These are phyloP conservation scores for Citrus inodora DNA, from an alignment of 345 rosid species.

Conservation along the genomic window DNA sequence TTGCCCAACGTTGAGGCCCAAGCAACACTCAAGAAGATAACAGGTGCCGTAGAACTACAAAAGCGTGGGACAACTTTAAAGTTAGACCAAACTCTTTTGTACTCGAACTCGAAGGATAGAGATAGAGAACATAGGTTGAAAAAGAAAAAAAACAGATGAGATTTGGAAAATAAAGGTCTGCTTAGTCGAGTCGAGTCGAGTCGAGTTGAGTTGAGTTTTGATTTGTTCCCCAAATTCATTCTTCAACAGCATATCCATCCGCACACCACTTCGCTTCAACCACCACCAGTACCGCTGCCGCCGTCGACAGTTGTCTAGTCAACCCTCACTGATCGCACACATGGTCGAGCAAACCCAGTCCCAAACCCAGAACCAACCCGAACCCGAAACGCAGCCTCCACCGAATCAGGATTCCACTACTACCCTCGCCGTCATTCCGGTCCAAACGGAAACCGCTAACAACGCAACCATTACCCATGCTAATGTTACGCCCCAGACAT, in stretches of 20 bases:
- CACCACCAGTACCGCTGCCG: neutral
- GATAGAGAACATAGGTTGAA: too few relatives aligned
- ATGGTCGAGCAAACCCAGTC: conserved; percentile 70
- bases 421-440: conserved; percentile 20
- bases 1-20: neutral
- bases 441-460: conserved; percentile 21
- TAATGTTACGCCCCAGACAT: conserved; percentile 21
- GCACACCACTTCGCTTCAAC: neutral
- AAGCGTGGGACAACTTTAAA: neutral
- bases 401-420: conserved; percentile 22
- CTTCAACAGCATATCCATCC: neutral
- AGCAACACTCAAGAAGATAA: too few relatives aligned
- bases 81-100: neutral
- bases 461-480: conserved; percentile 20
- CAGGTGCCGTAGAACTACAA: neutral
- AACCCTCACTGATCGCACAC: conserved; percentile 21
- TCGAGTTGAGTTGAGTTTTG: too few relatives aligned
- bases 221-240: neutral
- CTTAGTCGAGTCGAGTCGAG: too few relatives aligned
- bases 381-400: conserved; percentile 28
- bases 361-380: conserved; percentile 12
- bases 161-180: too few relatives aligned
- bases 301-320: neutral
- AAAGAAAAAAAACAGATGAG: too few relatives aligned
- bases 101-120: neutral